Percentiles rank a stretch among this genome's conserved stretches.
These are phyloP conservation scores for Plasmodium sp. DNA, from an alignment of 169 alveolate species.

Conservation along the genomic window DNA sequence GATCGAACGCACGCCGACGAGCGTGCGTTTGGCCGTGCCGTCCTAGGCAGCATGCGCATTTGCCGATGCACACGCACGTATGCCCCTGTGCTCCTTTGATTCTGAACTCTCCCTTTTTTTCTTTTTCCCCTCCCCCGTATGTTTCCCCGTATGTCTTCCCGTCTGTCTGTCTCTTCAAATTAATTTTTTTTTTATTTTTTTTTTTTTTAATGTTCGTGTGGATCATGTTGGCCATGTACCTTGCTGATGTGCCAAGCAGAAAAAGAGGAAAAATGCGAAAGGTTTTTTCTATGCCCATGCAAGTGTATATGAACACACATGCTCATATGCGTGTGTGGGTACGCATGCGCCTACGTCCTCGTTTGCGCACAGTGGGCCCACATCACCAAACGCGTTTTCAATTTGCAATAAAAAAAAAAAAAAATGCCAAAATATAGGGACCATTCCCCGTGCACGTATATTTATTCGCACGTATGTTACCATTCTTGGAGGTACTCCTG, in stretches of 20 bases:
- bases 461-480: not conserved
- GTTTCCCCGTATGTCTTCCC: not conserved
- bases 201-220: not conserved
- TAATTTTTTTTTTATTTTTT: not conserved
- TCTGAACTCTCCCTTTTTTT: not conserved
- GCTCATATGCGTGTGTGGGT: not conserved
- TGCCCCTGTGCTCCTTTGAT: not conserved
- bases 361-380: not conserved
- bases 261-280: not conserved
- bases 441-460: not conserved
- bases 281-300: not conserved
- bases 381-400: not conserved
- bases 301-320: not conserved
- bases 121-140: not conserved
- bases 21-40: not conserved
- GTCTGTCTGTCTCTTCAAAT: not conserved
- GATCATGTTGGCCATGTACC: not conserved
- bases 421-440: not conserved
- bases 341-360: not conserved
- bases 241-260: not conserved
- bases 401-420: not conserved
- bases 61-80: not conserved
- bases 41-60: not conserved
- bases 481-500: not conserved
- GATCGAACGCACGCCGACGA: not conserved